phyloP scores from a whole-genome alignment of 352 stramenopile species.

The Phytophthora palmivora region DNA sequence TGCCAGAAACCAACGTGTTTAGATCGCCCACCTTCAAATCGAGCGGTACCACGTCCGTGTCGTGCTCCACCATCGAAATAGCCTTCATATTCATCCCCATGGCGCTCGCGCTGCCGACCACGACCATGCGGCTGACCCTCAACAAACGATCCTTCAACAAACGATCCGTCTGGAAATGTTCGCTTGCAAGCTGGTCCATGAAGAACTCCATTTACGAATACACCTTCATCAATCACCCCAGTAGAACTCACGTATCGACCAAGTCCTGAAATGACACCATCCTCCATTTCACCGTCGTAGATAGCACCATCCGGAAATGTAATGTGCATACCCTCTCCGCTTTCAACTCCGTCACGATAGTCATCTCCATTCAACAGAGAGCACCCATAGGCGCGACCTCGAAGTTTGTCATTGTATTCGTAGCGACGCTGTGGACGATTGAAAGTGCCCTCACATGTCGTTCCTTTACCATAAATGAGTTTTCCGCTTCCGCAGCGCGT shows the following conservation, averaged over 20 bases:
- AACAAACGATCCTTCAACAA: slow-evolving; percentile 55
- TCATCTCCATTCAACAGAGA: slow-evolving; percentile 60
- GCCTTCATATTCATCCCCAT: slow-evolving; percentile 65
- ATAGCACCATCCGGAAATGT: slow-evolving; percentile 66
- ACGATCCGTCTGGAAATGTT: slow-evolving; percentile 55
- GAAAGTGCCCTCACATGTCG: slow-evolving; percentile 54
- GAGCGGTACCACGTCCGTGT: slow-evolving; percentile 48
- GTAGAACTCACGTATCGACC: slow-evolving; percentile 70
- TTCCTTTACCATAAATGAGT: slow-evolving; percentile 70
- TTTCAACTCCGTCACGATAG: slow-evolving; percentile 60
- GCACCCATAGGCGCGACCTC: slow-evolving; percentile 34
- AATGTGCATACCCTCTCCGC: slow-evolving; percentile 54
- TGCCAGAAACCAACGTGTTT: slow-evolving; percentile 75
- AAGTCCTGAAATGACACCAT: slow-evolving; percentile 59
- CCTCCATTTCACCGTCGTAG: slow-evolving; percentile 73
- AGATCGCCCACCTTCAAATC: slow-evolving; percentile 43
- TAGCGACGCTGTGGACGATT: slow-evolving; percentile 51
- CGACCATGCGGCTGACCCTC: slow-evolving; percentile 56
- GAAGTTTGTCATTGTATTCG: slow-evolving; percentile 50
- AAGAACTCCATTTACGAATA: slow-evolving; percentile 63
- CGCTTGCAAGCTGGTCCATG: slow-evolving; percentile 56
- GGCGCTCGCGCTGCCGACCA: slow-evolving; percentile 43
- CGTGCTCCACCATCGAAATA: slow-evolving; percentile 65
- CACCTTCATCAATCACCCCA: slow-evolving; percentile 68
- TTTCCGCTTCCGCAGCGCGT: slow-evolving; percentile 50